These are phyloP conservation scores for Eucalyptus victrix DNA, from an alignment of 345 rosid genomes.

Conservation along the genomic window DNA sequence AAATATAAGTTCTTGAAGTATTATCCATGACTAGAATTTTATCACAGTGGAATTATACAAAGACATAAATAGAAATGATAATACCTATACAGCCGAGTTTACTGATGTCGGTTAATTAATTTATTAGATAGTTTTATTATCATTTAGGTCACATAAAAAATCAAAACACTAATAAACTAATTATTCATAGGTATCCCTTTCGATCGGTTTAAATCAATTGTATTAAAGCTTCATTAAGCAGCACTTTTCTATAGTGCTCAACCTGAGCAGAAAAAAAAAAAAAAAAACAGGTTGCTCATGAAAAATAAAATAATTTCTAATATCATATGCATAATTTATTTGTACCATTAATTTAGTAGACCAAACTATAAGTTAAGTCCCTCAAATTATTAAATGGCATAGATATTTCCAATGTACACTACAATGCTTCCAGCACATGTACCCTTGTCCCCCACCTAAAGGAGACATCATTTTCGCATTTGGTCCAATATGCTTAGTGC, in stretches of 20 bases:
- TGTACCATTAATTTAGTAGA: neutral
- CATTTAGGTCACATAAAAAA: neutral
- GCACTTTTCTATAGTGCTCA: neutral
- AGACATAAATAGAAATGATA: too few relatives aligned
- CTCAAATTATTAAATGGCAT: neutral
- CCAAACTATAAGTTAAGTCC: neutral
- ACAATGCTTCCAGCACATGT: neutral
- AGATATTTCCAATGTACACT: neutral
- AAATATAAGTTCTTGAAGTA: neutral
- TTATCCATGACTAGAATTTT: neutral
- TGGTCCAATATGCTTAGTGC: neutral
- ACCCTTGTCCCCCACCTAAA: neutral
- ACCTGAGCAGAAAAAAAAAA: neutral
- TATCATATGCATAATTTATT: too few relatives aligned
- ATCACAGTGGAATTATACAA: neutral
- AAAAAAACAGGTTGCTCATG: too few relatives aligned
- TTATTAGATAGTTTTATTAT: too few relatives aligned
- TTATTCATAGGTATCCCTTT: neutral
- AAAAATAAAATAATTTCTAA: too few relatives aligned
- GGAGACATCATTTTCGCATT: neutral
- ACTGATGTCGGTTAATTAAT: rapidly evolving
- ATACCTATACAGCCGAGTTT: too few relatives aligned
- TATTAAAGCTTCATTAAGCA: neutral
- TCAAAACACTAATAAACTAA: neutral
- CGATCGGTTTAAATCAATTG: neutral